Percentiles rank a stretch among this genome's conserved stretches.
phyloP scores from a whole-genome alignment of 495 filamentous ascomycete genomes.

The Neurospora tetrasperma region DNA sequence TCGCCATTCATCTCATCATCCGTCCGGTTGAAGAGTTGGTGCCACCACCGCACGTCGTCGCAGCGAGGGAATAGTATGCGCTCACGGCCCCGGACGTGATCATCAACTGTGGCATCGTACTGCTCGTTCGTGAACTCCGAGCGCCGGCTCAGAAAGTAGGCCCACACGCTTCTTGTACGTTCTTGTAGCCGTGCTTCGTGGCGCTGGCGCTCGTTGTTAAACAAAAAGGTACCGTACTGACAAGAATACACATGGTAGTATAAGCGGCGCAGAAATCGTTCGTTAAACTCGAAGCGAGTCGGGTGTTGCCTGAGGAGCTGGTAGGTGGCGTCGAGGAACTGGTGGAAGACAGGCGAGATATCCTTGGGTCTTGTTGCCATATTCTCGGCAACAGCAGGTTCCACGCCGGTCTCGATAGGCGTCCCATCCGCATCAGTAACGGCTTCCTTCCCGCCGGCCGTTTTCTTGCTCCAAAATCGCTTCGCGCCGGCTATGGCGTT shows the following conservation, averaged over 20 bases:
- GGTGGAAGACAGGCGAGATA: conserved; percentile 94
- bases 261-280: conserved; percentile 80
- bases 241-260: conserved; percentile 93
- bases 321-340: conserved; percentile 93
- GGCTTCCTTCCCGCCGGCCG: conserved; percentile 54
- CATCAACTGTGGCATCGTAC: conserved; percentile 70
- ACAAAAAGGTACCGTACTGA: conserved; percentile 95
- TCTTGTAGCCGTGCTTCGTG: conserved; percentile 59
- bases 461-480: conserved; percentile 77
- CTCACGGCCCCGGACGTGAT: conserved; percentile 64
- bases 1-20: conserved; percentile 89
- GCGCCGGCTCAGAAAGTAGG: conserved; percentile 75
- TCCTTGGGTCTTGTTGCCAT: conserved; percentile 57
- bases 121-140: conserved; percentile 70
- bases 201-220: conserved; percentile 87
- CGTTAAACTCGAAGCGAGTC: conserved; percentile 92
- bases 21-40: conserved; percentile 70
- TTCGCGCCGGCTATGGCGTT: conserved; percentile 80
- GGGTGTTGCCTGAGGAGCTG: conserved; percentile 84
- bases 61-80: conserved; percentile 70
- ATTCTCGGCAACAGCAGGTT: conserved; percentile 27
- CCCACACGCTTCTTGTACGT: conserved; percentile 85
- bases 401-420: conserved; percentile 16
- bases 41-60: conserved; percentile 76
- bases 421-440: conserved; percentile 38